A percentile compares a stretch with the other conserved stretches of the same genome.
These are phyloP conservation scores for Rhodotorula sp. DNA, from an alignment of 1,284 basidiomycete species.

Conservation along the genomic window DNA sequence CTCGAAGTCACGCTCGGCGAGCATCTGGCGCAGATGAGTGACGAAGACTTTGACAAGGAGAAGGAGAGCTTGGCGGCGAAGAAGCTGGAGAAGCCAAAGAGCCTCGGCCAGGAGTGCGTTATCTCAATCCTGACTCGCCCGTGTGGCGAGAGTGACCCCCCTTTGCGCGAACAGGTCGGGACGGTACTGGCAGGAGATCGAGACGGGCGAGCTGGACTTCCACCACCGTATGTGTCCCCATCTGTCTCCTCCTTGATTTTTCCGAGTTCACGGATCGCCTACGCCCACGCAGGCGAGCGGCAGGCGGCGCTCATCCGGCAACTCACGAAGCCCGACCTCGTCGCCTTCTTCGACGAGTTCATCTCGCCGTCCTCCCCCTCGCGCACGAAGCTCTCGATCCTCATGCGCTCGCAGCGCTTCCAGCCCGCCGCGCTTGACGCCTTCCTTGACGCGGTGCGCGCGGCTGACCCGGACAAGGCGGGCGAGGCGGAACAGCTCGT, in stretches of 20 bases:
- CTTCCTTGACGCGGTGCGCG: neutral
- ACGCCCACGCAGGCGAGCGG: constrained; percentile 47
- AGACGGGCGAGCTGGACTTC: constrained; percentile 75
- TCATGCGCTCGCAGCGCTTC: constrained; percentile 44
- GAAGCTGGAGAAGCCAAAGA: constrained; percentile 72
- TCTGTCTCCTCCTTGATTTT: neutral
- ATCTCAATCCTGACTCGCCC: neutral
- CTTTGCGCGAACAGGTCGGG: constrained; percentile 43
- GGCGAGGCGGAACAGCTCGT: neutral
- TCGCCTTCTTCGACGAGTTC: constrained; percentile 57
- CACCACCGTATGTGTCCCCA: constrained; percentile 20
- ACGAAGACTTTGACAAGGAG: constrained; percentile 64
- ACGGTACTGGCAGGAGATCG: constrained; percentile 70
- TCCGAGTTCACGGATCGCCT: too few species aligned
- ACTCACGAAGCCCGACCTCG: constrained; percentile 75
- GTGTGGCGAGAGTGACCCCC: neutral
- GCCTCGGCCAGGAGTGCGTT: constrained; percentile 61
- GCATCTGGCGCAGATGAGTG: constrained; percentile 57
- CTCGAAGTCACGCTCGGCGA: constrained; percentile 73
- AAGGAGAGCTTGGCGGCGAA: constrained; percentile 65
- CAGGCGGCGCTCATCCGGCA: constrained; percentile 67
- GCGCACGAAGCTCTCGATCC: constrained; percentile 43
- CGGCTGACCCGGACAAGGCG: neutral
- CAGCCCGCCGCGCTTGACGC: constrained; percentile 27
- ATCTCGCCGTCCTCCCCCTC: constrained; percentile 29